Base-by-base conservation (phyloP, 768 basidiomycete species). In the Russula brevipes region DNA sequence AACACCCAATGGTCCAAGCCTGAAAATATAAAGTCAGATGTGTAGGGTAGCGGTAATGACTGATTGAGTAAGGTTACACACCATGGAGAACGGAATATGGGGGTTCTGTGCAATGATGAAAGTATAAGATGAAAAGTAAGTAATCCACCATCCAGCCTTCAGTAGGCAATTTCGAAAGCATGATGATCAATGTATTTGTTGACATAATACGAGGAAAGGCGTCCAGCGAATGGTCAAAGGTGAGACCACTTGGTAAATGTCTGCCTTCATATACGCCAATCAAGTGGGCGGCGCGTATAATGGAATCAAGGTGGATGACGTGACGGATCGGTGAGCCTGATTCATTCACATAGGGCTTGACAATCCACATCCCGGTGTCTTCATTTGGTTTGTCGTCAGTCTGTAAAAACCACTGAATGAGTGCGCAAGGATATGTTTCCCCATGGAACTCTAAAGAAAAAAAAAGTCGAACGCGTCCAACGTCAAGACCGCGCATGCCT, bases 321-420 rank as follows among this genome's bases (percentile, higher is more conserved):
- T 11, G 0, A 1, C 3, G 1, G 49, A 1, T 0, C 14, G 49
- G 30, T 4, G 12, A 14, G 14, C 49, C 31, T 12, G 16, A 30
- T 6, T 33, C 31, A 11, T 14, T 10, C 0, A 16, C 11, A 33
- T 33, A 12, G 1, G 49, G 49, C 31, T 33, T 14, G 1, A 50
- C 31, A 1, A 33, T 5, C 49, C 49, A 50, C 30, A 30, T 31
- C 2, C 49, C 49, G 5, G 49, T 50, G 4, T 33, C 49, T 33
- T 50, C 49, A 50, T 50, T 16, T 9, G 31, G 31, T 33, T 50
- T 14, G 9, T 31, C 31, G 6, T 14, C 31, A 5, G 33, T 5
- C 14, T 6, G 19, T 8, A 19, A 46, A 6, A 19, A 19, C 45
- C 98, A 68, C 86, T 88, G 65, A 1, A 46, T 19, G 7, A 46